These are phyloP conservation scores for Grigorovia yakushimaensis DNA, from an alignment of 805 yeast species.

Conservation along the genomic window DNA sequence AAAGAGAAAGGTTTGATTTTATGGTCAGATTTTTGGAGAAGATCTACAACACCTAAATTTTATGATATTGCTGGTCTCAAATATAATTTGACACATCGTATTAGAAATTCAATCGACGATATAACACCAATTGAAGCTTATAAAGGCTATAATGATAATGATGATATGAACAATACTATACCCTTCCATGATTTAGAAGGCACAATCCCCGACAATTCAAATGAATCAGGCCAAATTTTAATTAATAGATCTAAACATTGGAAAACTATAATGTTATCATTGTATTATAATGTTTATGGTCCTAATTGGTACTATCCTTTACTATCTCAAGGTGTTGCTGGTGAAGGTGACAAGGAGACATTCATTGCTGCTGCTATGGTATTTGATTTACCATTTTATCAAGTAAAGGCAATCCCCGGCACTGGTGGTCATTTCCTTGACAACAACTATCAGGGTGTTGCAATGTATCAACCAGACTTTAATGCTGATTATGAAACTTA, in stretches of 20 bases:
- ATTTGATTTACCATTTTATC: constrained; percentile 38
- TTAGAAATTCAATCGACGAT: constrained; percentile 30
- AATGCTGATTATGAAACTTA: constrained; percentile 40
- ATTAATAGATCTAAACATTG: constrained; percentile 52
- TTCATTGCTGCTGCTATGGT: constrained; percentile 56
- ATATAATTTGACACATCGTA: constrained; percentile 32
- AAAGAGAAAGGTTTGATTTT: constrained; percentile 39
- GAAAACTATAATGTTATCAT: constrained; percentile 46
- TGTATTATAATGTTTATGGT: constrained; percentile 60
- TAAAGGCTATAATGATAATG: constrained; percentile 3
- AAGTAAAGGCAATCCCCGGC: constrained; percentile 32
- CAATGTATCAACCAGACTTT: constrained; percentile 72
- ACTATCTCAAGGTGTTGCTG: constrained; percentile 66
- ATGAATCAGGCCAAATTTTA: constrained; percentile 64
- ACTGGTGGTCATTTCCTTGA: constrained; percentile 32
- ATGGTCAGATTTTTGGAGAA: constrained; percentile 88
- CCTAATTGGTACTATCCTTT: constrained; percentile 60
- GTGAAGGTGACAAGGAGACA: constrained; percentile 75
- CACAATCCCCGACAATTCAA: constrained; percentile 57
- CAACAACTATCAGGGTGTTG: constrained; percentile 52
- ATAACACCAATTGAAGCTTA: constrained; percentile 25
- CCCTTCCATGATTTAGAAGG: constrained; percentile 53
- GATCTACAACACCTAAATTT: constrained; percentile 67
- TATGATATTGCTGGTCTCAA: constrained; percentile 57
- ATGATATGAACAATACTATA: constrained; percentile 25